These are phyloP conservation scores for Tuber aestivum DNA, from an alignment of 495 filamentous ascomycete species.

Conservation along the genomic window DNA sequence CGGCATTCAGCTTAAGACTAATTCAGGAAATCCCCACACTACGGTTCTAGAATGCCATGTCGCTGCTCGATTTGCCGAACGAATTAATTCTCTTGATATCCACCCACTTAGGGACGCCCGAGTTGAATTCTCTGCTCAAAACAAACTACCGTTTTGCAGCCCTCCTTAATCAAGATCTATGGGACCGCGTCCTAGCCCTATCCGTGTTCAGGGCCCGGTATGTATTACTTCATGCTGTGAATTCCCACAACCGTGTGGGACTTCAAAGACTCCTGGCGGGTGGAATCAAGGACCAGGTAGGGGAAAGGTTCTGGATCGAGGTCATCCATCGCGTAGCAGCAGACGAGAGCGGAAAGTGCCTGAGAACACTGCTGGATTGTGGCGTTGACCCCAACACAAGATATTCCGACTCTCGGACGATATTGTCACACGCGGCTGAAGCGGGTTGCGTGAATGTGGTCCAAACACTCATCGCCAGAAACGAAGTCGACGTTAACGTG, in stretches of 20 bases:
- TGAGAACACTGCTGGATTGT: neutral
- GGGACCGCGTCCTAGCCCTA: neutral
- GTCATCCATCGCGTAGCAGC: neutral
- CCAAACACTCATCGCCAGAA: neutral
- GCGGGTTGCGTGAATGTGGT: neutral
- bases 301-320: neutral
- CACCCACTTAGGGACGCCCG: neutral
- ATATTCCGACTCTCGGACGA: neutral
- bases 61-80: constrained; percentile 1
- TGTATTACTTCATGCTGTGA: neutral
- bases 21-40: neutral
- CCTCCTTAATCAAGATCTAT: neutral
- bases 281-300: neutral
- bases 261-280: neutral
- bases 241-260: neutral
- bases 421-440: neutral
- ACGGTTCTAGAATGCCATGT: neutral
- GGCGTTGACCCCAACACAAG: neutral
- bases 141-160: neutral
- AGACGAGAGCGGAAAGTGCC: neutral
- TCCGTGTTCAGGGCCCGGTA: neutral
- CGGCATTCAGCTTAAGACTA: neutral
- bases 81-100: neutral
- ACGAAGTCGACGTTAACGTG: neutral
- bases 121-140: neutral